A percentile compares a stretch with the other conserved stretches of the same genome.
phyloP scores from a whole-genome alignment of 768 basidiomycete genomes.

The Podaxis sp. region DNA sequence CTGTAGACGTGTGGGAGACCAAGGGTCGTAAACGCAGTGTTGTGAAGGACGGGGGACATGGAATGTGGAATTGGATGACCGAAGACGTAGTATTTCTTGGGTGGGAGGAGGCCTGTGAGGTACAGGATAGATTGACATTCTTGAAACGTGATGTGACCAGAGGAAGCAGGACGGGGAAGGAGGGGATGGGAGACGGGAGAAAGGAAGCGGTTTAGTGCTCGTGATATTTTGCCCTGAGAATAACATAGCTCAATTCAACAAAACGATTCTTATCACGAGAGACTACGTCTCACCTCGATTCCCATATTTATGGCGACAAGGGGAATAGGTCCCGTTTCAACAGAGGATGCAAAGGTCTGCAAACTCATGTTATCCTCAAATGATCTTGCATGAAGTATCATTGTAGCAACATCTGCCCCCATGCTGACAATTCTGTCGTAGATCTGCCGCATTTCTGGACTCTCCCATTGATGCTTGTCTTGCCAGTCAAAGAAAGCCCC shows the following conservation, averaged over 20 bases:
- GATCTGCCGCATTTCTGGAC: slow-evolving; percentile 48
- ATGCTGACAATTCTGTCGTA: slow-evolving; percentile 47
- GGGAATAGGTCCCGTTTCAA: slow-evolving; percentile 46
- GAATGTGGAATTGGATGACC: slow-evolving; percentile 72
- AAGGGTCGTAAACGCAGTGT: slow-evolving; percentile 62
- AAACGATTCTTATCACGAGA: neutral
- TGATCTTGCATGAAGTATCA: slow-evolving; percentile 63
- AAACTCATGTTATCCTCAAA: slow-evolving; percentile 65
- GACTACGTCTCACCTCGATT: slow-evolving; percentile 25
- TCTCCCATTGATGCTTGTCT: slow-evolving; percentile 63
- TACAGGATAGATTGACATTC: slow-evolving; percentile 67
- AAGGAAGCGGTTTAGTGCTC: slow-evolving; percentile 68
- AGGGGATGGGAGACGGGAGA: slow-evolving; percentile 75
- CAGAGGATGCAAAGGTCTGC: slow-evolving; percentile 50
- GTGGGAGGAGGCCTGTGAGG: slow-evolving; percentile 60
- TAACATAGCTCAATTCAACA: neutral
- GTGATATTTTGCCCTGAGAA: slow-evolving; percentile 63
- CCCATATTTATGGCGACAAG: slow-evolving; percentile 81
- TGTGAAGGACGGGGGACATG: slow-evolving; percentile 76
- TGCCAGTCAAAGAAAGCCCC: slow-evolving; percentile 79
- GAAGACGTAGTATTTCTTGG: slow-evolving; percentile 64
- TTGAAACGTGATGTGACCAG: slow-evolving; percentile 70
- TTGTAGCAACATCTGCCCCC: slow-evolving; percentile 70
- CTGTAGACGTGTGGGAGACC: slow-evolving; percentile 69
- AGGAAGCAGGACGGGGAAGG: slow-evolving; percentile 64